Conservation (phyloP, 371 early-diverging fungal species). For the Coemansia sp. region DNA sequence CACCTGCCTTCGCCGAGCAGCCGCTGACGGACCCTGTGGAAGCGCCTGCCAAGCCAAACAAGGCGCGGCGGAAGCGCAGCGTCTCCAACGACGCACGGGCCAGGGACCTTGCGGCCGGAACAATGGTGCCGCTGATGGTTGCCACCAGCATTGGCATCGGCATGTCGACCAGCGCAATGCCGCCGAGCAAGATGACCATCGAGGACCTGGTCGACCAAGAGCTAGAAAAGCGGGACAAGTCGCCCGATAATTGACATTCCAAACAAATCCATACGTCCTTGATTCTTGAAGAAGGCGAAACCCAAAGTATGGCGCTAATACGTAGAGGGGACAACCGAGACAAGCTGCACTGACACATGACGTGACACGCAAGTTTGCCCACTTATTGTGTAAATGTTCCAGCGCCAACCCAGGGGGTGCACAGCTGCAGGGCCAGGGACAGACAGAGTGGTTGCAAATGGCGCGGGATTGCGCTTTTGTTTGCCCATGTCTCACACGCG, state of each 20-base stretch:
- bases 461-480: slow-evolving; percentile 2
- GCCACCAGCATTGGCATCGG: slow-evolving; percentile 66
- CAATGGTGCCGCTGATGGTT: slow-evolving; percentile 65
- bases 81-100: slow-evolving; percentile 27
- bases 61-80: slow-evolving; percentile 34
- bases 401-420: too few relatives aligned
- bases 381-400: too few relatives aligned
- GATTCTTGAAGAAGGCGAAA: neutral
- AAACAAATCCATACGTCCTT: neutral
- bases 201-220: slow-evolving; percentile 48
- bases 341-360: too few relatives aligned
- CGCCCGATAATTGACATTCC: neutral
- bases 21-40: slow-evolving; percentile 4
- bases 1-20: slow-evolving; percentile 1
- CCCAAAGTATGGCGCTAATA: neutral
- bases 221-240: slow-evolving; percentile 29
- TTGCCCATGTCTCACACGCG: neutral
- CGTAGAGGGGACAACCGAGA: neutral
- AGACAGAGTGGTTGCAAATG: neutral
- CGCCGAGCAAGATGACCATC: slow-evolving; percentile 47
- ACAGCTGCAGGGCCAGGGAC: neutral
- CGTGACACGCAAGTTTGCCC: too few relatives aligned
- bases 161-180: slow-evolving; percentile 52
- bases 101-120: slow-evolving; percentile 55
- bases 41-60: slow-evolving; percentile 5